Conservation (phyloP, 2,329 filamentous ascomycete species). For the Penicillium polonicum region DNA sequence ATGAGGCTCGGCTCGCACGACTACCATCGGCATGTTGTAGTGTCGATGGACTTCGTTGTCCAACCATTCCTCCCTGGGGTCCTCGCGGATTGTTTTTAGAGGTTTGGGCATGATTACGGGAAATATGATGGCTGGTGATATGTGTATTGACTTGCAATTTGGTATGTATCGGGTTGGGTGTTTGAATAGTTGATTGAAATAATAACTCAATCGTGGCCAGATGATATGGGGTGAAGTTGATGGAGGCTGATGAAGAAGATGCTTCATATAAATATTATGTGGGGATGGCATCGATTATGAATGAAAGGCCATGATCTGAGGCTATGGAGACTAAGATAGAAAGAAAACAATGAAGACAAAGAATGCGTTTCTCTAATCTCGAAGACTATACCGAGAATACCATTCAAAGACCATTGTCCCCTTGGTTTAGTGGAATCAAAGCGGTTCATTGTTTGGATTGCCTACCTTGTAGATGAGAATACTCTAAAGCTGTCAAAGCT, state of each 20-base stretch:
- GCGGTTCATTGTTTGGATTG: neutral
- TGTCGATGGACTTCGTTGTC: conserved; percentile 1
- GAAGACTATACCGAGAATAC: neutral
- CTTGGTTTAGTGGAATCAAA: neutral
- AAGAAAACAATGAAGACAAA: neutral
- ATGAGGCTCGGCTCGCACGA: neutral
- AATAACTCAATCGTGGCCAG: neutral
- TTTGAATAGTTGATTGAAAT: neutral
- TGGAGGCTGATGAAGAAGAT: neutral
- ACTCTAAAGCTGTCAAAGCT: neutral
- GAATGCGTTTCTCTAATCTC: neutral
- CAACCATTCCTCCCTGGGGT: neutral
- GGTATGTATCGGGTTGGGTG: neutral
- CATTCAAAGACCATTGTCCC: neutral
- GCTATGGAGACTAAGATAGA: neutral
- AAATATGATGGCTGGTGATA: neutral
- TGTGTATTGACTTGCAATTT: neutral
- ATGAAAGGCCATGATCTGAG: neutral
- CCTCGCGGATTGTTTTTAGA: neutral
- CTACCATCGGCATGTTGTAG: conserved; percentile 3
- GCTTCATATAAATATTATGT: neutral
- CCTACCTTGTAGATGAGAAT: neutral
- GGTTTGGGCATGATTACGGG: neutral
- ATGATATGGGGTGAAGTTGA: neutral
- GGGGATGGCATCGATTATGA: neutral